These are phyloP conservation scores for Tulasnella sp. DNA, from an alignment of 768 basidiomycete genomes.

Conservation along the genomic window DNA sequence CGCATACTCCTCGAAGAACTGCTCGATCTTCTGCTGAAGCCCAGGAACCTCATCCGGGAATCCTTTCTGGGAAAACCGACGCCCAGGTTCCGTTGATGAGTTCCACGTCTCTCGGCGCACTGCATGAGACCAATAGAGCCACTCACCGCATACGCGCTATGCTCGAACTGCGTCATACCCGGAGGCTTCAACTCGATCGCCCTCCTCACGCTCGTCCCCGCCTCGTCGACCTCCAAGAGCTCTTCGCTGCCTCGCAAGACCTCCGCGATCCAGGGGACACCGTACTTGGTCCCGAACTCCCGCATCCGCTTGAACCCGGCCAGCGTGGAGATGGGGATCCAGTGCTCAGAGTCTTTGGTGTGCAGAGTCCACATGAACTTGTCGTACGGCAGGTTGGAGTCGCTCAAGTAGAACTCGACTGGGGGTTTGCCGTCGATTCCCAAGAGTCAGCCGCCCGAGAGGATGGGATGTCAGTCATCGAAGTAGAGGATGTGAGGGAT, in stretches of 20 bases:
- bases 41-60: slow-evolving; percentile 54
- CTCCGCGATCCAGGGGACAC: slow-evolving; percentile 55
- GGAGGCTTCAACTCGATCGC: slow-evolving; percentile 65
- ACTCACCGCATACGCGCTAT: slow-evolving; percentile 84
- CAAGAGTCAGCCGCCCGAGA: not conserved
- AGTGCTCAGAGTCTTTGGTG: slow-evolving; percentile 63
- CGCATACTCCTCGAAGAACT: slow-evolving; percentile 70
- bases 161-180: slow-evolving; percentile 56
- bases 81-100: not conserved
- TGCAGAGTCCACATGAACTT: slow-evolving; percentile 94
- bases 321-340: slow-evolving; percentile 79
- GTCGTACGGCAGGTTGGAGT: slow-evolving; percentile 90
- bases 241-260: slow-evolving; percentile 41
- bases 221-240: slow-evolving; percentile 62
- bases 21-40: slow-evolving; percentile 63
- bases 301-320: slow-evolving; percentile 94
- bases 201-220: slow-evolving; percentile 61
- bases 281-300: slow-evolving; percentile 42
- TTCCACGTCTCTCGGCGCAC: not conserved
- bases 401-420: slow-evolving; percentile 97
- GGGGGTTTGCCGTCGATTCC: not conserved
- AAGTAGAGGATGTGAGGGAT: not conserved
- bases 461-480: not conserved
- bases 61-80: slow-evolving; percentile 53
- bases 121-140: not conserved